These are phyloP conservation scores for Bromus sterilis DNA, from an alignment of 176 grass and related monocot genomes.

Conservation along the genomic window DNA sequence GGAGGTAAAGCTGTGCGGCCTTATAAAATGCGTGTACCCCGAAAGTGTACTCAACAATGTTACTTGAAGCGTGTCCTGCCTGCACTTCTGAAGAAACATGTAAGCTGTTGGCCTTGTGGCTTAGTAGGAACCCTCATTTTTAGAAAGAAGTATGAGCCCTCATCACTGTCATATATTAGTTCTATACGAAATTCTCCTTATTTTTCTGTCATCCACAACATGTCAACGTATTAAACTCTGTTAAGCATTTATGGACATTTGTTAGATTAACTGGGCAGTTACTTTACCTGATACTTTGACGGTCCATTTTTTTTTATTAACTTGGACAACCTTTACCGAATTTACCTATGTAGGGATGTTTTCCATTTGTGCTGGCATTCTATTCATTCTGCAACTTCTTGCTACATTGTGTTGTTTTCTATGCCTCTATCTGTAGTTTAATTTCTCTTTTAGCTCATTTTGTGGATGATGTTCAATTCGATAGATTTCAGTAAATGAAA, in stretches of 20 bases:
- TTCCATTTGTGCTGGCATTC: background rate
- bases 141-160: background rate
- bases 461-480: background rate
- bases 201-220: background rate
- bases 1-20: slow-evolving; percentile 25
- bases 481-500: background rate
- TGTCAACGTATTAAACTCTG: background rate
- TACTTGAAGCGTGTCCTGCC: slow-evolving; percentile 65
- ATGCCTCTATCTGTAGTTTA: background rate
- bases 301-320: background rate
- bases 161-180: background rate
- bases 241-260: background rate
- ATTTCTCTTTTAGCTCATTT: background rate
- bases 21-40: slow-evolving; percentile 61
- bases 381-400: slow-evolving; percentile 2
- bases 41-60: slow-evolving; percentile 61
- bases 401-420: background rate
- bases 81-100: slow-evolving; percentile 53
- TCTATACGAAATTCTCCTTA: background rate
- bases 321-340: background rate
- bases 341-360: background rate
- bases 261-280: background rate
- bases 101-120: slow-evolving; percentile 16
- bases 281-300: background rate
- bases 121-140: background rate